These are phyloP conservation scores for Euphorbia lathyris DNA, from an alignment of 345 rosid species.

Conservation along the genomic window DNA sequence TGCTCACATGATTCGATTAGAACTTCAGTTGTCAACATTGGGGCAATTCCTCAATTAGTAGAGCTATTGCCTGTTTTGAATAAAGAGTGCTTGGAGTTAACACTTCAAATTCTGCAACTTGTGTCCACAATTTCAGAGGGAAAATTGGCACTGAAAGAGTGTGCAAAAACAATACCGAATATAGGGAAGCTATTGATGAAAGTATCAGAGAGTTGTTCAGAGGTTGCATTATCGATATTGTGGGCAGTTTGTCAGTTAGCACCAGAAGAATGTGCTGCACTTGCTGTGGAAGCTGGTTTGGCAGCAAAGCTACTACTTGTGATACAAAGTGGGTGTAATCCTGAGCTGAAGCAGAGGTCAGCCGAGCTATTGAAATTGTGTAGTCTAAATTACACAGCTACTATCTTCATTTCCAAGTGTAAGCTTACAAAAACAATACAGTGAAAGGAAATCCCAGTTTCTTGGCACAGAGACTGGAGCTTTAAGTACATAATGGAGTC, in stretches of 20 bases:
- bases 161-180: slow-evolving; percentile 28
- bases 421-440: slow-evolving; percentile 33
- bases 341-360: slow-evolving; percentile 27
- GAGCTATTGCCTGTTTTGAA: slow-evolving; percentile 27
- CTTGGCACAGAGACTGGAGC: slow-evolving; percentile 15
- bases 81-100: slow-evolving; percentile 27
- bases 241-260: slow-evolving; percentile 31
- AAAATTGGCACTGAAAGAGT: slow-evolving; percentile 26
- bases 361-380: slow-evolving; percentile 35
- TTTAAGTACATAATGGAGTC: neutral
- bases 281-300: slow-evolving; percentile 35
- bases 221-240: slow-evolving; percentile 25
- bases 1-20: slow-evolving; percentile 25
- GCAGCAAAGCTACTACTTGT: slow-evolving; percentile 34
- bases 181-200: slow-evolving; percentile 31
- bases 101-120: slow-evolving; percentile 23
- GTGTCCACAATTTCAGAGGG: slow-evolving; percentile 27
- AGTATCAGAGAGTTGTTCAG: slow-evolving; percentile 28
- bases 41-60: slow-evolving; percentile 29
- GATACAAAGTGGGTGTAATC: slow-evolving; percentile 30
- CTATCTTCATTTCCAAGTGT: slow-evolving; percentile 37
- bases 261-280: slow-evolving; percentile 30
- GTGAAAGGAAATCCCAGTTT: slow-evolving; percentile 20
- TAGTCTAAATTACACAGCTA: slow-evolving; percentile 27
- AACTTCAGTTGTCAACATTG: slow-evolving; percentile 25